These are phyloP conservation scores for Phytophthora pinifolia DNA, from an alignment of 352 stramenopile species.

Conservation along the genomic window DNA sequence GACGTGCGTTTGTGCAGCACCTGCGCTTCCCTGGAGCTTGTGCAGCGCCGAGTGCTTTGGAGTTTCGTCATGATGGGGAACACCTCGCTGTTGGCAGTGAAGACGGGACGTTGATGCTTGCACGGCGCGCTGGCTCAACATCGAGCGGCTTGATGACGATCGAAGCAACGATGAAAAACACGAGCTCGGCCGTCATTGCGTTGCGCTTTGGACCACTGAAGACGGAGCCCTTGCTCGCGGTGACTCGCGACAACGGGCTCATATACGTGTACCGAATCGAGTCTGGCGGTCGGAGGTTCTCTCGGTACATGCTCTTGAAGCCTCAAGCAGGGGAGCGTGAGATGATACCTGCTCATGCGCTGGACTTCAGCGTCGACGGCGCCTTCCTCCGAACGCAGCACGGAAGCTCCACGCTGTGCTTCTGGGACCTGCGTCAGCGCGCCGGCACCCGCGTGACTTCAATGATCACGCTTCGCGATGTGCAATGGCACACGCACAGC, in stretches of 20 bases:
- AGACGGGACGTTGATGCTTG: conserved; percentile 59
- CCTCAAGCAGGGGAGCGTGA: conserved; percentile 29
- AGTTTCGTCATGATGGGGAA: conserved; percentile 54
- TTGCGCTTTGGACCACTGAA: conserved; percentile 48
- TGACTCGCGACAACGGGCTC: conserved; percentile 58
- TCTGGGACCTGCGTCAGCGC: conserved; percentile 63
- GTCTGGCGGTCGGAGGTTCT: conserved; percentile 29
- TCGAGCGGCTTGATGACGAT: conserved; percentile 33
- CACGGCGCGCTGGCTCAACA: conserved; percentile 15
- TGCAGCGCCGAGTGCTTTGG: conserved; percentile 17
- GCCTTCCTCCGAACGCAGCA: conserved; percentile 63
- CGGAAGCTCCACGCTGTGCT: conserved; percentile 29
- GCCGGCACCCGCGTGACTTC: conserved; percentile 54
- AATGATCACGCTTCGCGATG: conserved; percentile 39
- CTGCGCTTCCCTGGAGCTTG: conserved; percentile 21
- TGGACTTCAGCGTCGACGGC: conserved; percentile 74
- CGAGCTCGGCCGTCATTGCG: conserved; percentile 34
- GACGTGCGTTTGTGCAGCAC: conserved; percentile 30
- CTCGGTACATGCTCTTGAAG: conserved; percentile 60
- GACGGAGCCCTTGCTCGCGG: conserved; percentile 36
- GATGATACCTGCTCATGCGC: conserved; percentile 26
- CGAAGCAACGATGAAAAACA: conserved; percentile 64
- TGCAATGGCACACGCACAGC: conserved; percentile 57
- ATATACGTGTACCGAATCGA: conserved; percentile 76
- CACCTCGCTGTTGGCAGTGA: conserved; percentile 51